A percentile compares a stretch with the other conserved stretches of the same genome.
These are phyloP conservation scores for Ceratocystiopsis brevicomis DNA, from an alignment of 2,329 filamentous ascomycete species.

Conservation along the genomic window DNA sequence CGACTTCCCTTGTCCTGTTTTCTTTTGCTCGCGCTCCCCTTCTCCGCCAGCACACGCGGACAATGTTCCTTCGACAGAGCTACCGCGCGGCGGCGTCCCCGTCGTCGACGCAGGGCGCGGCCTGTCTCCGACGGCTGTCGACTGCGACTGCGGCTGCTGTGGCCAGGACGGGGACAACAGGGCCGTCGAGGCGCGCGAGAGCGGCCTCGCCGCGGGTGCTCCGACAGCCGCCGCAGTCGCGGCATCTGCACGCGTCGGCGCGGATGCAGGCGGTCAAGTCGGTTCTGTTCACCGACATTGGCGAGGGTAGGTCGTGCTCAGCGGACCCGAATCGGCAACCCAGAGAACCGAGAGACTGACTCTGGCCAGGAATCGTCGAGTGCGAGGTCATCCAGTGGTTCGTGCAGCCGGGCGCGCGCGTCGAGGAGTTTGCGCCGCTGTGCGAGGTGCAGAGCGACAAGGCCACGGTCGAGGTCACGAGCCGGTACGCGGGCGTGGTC, in stretches of 20 bases:
- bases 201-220: too few relatives aligned
- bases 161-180: too few relatives aligned
- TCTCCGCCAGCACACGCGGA: too few relatives aligned
- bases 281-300: conserved; percentile 68
- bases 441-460: conserved; percentile 99
- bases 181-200: too few relatives aligned
- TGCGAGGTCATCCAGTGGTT: conserved; percentile 99
- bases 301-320: conserved; percentile 39
- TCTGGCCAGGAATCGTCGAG: conserved; percentile 77
- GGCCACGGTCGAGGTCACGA: conserved; percentile 79
- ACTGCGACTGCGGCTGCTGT: too few relatives aligned
- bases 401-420: conserved; percentile 81
- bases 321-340: too few relatives aligned
- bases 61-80: too few relatives aligned
- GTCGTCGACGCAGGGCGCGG: too few relatives aligned
- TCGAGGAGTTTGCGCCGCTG: conserved; percentile 94
- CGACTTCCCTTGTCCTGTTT: too few relatives aligned
- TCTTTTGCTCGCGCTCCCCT: too few relatives aligned
- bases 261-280: conserved; percentile 47
- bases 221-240: conserved; percentile 9
- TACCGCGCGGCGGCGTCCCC: too few relatives aligned
- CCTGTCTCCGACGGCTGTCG: neutral
- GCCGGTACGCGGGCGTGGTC: conserved; percentile 82
- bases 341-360: conserved; percentile 12
- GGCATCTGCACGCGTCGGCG: conserved; percentile 32